Evolutionary conservation across 2,329 filamentous ascomycete genomes (phyloP), one percentile per base, ranked within the genome.

Genomic region (Colletotrichum cereale): DNA sequence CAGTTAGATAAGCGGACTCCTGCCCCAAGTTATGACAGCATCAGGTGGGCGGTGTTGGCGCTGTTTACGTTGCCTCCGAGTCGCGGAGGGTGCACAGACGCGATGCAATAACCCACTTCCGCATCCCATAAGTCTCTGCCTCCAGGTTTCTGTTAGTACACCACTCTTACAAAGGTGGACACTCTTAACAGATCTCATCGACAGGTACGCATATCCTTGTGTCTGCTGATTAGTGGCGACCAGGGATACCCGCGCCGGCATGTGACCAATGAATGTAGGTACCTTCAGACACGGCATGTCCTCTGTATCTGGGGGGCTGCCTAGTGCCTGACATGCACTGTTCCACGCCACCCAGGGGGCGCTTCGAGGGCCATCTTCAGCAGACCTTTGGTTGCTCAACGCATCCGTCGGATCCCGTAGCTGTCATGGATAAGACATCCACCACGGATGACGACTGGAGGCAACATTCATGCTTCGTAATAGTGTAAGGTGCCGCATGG

Each of bases 21-120:
- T 68, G 65, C 66, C 58, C 42, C 53, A 48, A 57, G 55, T 66
- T 70, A 72, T 72, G 70, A 72, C 70, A 71, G 62, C 70, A 72
- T 72, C 70, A 72, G 66, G 70, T 58, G 66, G 66, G 56, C 66
- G 57, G n/a, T 48, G 24, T 34, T 67, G 63, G 63, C 52, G 36
- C 31, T 71, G 65, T 64, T 67, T 62, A 69, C 55, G 60, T 72
- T 65, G 66, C 55, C 48, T 65, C 70, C 66, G 70, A 71, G 61
- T 61, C 60, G 57, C 70, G 61, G 70, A 70, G 55, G 38, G 66
- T 24, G 60, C 70, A 71, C 70, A 34, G 70, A 58, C 67, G 61
- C 60, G 34, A 38, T 2, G 5, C 36, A 47, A 71, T 63, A 63
- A 68, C 65, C 58, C 60, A 42, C 58, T 16, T 40, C 65, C 42